phyloP scores from a whole-genome alignment of 179 eudicot genomes.

The Amaranthus tricolor region DNA sequence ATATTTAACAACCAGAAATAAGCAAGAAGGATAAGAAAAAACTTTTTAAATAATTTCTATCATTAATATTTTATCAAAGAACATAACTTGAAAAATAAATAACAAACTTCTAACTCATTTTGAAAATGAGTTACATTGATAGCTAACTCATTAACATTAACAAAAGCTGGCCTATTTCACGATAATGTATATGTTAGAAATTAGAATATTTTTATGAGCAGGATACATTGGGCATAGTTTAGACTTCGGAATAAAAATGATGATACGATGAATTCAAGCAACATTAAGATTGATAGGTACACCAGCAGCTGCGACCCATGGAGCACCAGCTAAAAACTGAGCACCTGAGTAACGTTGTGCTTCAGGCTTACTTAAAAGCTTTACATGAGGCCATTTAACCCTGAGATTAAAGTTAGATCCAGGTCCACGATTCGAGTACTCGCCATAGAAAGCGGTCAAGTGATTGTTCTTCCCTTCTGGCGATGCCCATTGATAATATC shows the following conservation, averaged over 20 bases:
- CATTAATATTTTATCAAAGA: too few species aligned
- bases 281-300: too few species aligned
- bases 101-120: too few species aligned
- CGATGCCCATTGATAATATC: constrained; percentile 32
- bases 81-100: too few species aligned
- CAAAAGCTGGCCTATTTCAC: neutral
- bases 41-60: too few species aligned
- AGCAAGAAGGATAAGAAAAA: too few species aligned
- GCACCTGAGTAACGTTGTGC: constrained; percentile 29
- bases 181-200: neutral
- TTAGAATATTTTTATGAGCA: too few species aligned
- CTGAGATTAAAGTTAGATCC: constrained; percentile 36
- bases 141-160: too few species aligned
- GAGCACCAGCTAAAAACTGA: constrained; percentile 29
- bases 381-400: constrained; percentile 32
- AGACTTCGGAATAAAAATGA: neutral
- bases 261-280: neutral
- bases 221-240: neutral
- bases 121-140: too few species aligned
- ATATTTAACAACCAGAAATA: too few species aligned
- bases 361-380: constrained; percentile 21
- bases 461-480: constrained; percentile 13
- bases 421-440: constrained; percentile 38
- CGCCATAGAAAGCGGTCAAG: constrained; percentile 28
- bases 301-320: constrained; percentile 23